phyloP scores from a whole-genome alignment of 2,329 filamentous ascomycete species.

The Colletotrichum salicis region DNA sequence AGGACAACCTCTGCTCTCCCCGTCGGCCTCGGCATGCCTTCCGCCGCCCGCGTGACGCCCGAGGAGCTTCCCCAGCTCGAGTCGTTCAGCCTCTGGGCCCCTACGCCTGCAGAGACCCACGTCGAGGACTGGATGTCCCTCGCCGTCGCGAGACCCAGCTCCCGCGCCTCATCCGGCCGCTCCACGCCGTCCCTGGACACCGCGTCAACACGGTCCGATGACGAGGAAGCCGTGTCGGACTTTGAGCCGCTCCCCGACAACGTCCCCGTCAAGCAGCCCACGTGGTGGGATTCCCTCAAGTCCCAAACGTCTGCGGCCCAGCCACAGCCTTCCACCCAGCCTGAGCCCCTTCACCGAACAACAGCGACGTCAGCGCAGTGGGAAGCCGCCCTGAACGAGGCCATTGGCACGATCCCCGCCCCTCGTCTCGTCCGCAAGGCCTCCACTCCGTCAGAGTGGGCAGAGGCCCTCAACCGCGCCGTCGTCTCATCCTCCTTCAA shows the following conservation, averaged over 20 bases:
- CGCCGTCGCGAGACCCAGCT: background rate
- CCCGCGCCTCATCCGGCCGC: slow-evolving; percentile 17
- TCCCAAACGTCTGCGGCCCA: background rate
- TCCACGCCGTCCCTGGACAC: slow-evolving; percentile 28
- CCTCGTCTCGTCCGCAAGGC: slow-evolving; percentile 21
- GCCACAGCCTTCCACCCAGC: background rate
- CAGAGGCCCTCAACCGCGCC: slow-evolving; percentile 34
- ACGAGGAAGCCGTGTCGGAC: slow-evolving; percentile 18
- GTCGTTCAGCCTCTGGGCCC: slow-evolving; percentile 49
- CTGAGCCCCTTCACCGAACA: slow-evolving; percentile 10
- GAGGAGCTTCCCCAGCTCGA: slow-evolving; percentile 44
- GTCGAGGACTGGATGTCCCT: slow-evolving; percentile 39
- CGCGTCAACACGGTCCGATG: slow-evolving; percentile 21
- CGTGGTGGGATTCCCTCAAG: slow-evolving; percentile 33
- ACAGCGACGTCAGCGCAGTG: slow-evolving; percentile 33
- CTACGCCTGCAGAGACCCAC: background rate
- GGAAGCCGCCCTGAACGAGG: slow-evolving; percentile 28
- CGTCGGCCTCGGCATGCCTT: slow-evolving; percentile 32
- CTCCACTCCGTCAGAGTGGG: slow-evolving; percentile 26
- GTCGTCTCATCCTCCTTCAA: slow-evolving; percentile 8
- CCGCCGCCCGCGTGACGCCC: slow-evolving; percentile 39
- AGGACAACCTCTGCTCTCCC: slow-evolving; percentile 34
- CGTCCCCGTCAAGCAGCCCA: background rate
- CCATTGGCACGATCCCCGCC: background rate
- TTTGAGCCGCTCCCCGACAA: slow-evolving; percentile 24